Evolutionary conservation across 768 basidiomycete genomes (phyloP).

Genomic region (Pisolithus sp.): DNA sequence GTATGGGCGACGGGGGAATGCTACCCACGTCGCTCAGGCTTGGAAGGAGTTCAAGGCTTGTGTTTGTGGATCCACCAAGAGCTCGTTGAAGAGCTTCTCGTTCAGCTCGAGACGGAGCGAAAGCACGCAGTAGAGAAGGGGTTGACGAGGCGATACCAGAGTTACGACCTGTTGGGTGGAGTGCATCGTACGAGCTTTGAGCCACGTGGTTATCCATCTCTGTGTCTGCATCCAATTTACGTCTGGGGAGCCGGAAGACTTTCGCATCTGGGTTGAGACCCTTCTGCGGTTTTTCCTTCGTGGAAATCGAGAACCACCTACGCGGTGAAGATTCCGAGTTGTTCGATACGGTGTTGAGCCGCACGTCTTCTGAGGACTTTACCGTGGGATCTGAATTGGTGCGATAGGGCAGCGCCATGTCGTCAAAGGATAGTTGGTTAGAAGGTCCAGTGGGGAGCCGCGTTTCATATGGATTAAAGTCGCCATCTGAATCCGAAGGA

Average conservation of each 20-base stretch:
- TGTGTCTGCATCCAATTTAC: conserved; percentile 3
- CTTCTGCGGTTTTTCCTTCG: conserved; percentile 49
- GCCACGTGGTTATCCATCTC: conserved; percentile 7
- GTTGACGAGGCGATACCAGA: conserved; percentile 35
- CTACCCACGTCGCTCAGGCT: conserved; percentile 72
- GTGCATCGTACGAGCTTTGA: conserved; percentile 35
- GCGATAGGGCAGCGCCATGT: conserved; percentile 25
- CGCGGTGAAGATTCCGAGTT: conserved; percentile 29
- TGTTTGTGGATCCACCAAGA: conserved; percentile 67
- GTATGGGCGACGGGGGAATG: conserved; percentile 63
- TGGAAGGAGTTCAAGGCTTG: conserved; percentile 71
- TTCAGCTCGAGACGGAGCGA: conserved; percentile 84
- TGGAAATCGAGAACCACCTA: conserved; percentile 42
- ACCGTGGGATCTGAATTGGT: conserved; percentile 32
- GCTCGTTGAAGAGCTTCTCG: conserved; percentile 77
- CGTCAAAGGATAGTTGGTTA: conserved; percentile 11
- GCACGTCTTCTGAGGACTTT: conserved; percentile 11
- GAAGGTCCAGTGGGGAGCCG: conserved; percentile 24
- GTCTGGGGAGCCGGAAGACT: conserved; percentile 57
- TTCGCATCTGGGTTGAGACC: conserved; percentile 84
- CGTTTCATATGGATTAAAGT: conserved; percentile 45
- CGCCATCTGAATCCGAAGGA: conserved; percentile 22
- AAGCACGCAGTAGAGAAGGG: conserved; percentile 62
- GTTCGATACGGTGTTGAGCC: conserved; percentile 6
- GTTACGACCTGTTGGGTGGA: conserved; percentile 55